A percentile compares a stretch with the other conserved stretches of the same genome.
Conservation (phyloP, 106 monocot genomes). For the Dendrobium officinale region DNA sequence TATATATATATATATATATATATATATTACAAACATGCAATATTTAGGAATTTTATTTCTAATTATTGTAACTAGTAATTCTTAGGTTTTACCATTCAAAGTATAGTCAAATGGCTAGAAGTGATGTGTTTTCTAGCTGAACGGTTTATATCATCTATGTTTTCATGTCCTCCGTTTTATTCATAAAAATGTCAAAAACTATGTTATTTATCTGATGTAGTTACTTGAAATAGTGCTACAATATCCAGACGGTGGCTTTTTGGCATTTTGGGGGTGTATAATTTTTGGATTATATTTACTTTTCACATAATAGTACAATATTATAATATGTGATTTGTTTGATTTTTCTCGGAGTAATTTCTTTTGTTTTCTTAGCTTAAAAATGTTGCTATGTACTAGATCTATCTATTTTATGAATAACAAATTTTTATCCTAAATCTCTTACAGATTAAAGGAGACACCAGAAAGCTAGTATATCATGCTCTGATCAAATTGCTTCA, state of each 20-base stretch:
- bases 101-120: background rate
- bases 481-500: conserved; percentile 87
- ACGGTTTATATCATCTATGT: background rate
- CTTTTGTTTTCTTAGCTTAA: background rate
- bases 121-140: background rate
- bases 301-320: background rate
- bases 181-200: background rate
- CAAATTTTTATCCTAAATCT: background rate
- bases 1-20: no score
- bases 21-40: no score
- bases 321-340: background rate
- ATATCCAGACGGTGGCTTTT: background rate
- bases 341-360: background rate
- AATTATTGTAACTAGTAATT: no score
- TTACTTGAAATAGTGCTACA: background rate
- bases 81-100: background rate
- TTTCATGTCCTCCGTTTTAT: background rate
- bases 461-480: conserved; percentile 64
- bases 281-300: background rate
- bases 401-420: background rate
- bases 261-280: background rate
- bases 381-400: background rate
- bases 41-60: no score
- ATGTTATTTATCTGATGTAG: background rate
- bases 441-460: conserved; percentile 83